Conservation (phyloP, 2,329 filamentous ascomycete species). For the Colletotrichum falcatum region DNA sequence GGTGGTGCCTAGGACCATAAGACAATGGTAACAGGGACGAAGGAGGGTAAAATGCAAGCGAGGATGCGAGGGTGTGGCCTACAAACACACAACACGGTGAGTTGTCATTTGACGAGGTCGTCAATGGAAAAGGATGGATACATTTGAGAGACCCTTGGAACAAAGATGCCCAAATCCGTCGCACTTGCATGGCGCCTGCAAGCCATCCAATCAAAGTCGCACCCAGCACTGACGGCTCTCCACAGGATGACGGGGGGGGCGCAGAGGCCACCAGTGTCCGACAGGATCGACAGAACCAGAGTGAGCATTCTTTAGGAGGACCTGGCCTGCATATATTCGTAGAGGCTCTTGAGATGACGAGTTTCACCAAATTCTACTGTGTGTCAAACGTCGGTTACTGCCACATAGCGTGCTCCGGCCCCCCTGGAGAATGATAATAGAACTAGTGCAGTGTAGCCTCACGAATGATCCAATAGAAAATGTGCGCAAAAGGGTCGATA, state of each 20-base stretch:
- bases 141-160: slow-evolving; percentile 23
- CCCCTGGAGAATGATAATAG: not conserved
- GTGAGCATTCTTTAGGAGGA: slow-evolving; percentile 1
- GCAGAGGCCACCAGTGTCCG: not conserved
- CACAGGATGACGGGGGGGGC: not conserved
- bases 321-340: not conserved
- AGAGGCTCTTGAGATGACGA: not conserved
- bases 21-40: not conserved
- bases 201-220: slow-evolving; percentile 30
- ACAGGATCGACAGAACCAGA: slow-evolving; percentile 3
- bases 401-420: not conserved
- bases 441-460: not conserved
- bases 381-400: not conserved
- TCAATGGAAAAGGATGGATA: slow-evolving; percentile 25
- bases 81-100: slow-evolving; percentile 9
- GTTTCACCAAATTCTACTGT: not conserved
- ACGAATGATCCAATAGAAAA: not conserved
- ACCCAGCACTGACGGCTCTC: slow-evolving; percentile 33
- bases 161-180: slow-evolving; percentile 12
- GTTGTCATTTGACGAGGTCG: slow-evolving; percentile 20
- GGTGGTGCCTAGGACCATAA: slow-evolving; percentile 16
- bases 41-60: not conserved
- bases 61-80: not conserved
- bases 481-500: not conserved
- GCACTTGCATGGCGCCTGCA: slow-evolving; percentile 24